phyloP scores from a whole-genome alignment of 768 basidiomycete genomes.

The Boletus barrowsii region DNA sequence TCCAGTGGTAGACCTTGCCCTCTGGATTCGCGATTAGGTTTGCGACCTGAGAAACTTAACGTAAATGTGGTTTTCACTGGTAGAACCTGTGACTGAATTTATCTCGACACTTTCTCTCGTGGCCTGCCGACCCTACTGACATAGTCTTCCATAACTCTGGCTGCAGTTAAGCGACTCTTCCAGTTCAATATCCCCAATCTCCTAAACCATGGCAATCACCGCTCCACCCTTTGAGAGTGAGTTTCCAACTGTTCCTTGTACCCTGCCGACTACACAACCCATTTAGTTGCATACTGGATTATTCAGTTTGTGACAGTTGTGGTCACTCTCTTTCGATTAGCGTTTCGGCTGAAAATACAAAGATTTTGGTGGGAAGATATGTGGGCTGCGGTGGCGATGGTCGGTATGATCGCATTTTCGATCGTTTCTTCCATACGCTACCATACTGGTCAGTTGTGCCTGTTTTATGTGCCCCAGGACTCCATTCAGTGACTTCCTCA shows the following conservation, averaged over 20 bases:
- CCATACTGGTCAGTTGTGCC: neutral
- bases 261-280: neutral
- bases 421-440: neutral
- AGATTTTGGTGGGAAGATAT: slow-evolving; percentile 22
- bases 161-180: neutral
- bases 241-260: neutral
- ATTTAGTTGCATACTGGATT: neutral
- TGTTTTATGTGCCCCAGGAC: neutral
- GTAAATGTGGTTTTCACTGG: too few relatives aligned
- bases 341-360: slow-evolving; percentile 10
- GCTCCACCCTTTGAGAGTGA: neutral
- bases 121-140: neutral
- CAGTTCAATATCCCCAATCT: neutral
- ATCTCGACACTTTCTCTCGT: too few relatives aligned
- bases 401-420: neutral
- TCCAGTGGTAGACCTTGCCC: too few relatives aligned
- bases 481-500: neutral
- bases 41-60: too few relatives aligned
- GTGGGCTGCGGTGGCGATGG: slow-evolving; percentile 11
- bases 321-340: slow-evolving; percentile 10
- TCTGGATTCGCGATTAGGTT: too few relatives aligned
- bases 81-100: too few relatives aligned
- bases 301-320: neutral
- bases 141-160: neutral
- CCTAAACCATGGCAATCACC: neutral